Conservation (phyloP, 129 eudicot species). For the Artemisia argyi region DNA sequence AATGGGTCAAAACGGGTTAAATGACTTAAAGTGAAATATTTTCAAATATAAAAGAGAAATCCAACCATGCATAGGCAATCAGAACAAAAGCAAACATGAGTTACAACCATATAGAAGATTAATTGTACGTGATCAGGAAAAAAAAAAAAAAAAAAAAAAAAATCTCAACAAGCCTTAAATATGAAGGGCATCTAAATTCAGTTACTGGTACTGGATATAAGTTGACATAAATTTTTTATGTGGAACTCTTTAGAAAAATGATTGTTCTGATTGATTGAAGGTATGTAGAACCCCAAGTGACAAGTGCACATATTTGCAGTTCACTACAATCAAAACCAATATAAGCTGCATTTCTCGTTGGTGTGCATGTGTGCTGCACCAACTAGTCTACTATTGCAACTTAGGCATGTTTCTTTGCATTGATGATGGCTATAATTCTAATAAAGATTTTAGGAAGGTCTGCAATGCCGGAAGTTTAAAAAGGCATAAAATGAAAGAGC, state of each 20-base stretch:
- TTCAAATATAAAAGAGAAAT: too few species aligned
- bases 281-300: slow-evolving; percentile 7
- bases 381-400: neutral
- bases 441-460: neutral
- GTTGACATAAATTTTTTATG: slow-evolving; percentile 16
- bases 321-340: slow-evolving; percentile 14
- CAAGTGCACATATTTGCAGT: neutral
- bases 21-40: too few species aligned
- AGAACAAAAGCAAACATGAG: too few species aligned
- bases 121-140: too few species aligned
- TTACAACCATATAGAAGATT: too few species aligned
- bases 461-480: neutral
- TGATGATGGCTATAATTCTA: neutral
- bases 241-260: neutral
- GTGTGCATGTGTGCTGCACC: neutral
- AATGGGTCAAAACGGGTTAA: too few species aligned
- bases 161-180: too few species aligned
- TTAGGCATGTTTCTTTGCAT: neutral
- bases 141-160: too few species aligned
- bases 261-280: neutral
- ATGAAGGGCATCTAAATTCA: neutral
- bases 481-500: slow-evolving; percentile 4
- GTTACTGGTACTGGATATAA: neutral
- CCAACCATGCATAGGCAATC: too few species aligned
- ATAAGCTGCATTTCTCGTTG: slow-evolving; percentile 5